Evolutionary conservation across 2,329 filamentous ascomycete genomes (phyloP).

Genomic region (Epicoccum sorghinum): DNA sequence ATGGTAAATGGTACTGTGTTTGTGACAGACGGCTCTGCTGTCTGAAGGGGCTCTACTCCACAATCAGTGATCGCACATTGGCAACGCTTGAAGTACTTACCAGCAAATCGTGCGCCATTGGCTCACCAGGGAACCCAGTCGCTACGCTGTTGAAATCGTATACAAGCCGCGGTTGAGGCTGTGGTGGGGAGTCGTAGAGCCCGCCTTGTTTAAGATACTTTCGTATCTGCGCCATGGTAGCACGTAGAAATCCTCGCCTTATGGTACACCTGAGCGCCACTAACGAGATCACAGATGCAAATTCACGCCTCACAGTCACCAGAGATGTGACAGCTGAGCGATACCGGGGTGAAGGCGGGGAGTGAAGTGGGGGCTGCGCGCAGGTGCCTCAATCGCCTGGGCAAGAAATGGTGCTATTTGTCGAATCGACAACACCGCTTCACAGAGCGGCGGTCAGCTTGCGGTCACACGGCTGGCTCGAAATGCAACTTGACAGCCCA

Average conservation of each 20-base stretch:
- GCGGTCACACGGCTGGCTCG: conserved; percentile 6
- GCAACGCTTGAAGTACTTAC: conserved; percentile 15
- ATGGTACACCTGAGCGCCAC: conserved; percentile 1
- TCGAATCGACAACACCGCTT: conserved; percentile 17
- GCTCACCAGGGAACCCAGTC: background rate
- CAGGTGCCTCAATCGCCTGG: conserved; percentile 28
- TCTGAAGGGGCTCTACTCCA: conserved; percentile 14
- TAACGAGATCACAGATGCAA: conserved; percentile 5
- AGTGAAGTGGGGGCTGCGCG: conserved; percentile 19
- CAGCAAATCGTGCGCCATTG: conserved; percentile 25
- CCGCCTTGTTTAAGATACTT: conserved; percentile 5
- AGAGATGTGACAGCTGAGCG: conserved; percentile 8
- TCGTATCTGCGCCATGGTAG: conserved; percentile 25
- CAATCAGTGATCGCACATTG: conserved; percentile 1
- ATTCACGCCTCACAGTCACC: conserved; percentile 1
- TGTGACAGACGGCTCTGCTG: conserved; percentile 6
- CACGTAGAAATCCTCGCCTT: conserved; percentile 8
- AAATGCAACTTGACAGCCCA: conserved; percentile 1
- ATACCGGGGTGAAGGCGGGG: conserved; percentile 27
- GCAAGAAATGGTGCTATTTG: conserved; percentile 24
- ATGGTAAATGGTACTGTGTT: conserved; percentile 15
- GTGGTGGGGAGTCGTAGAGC: conserved; percentile 9
- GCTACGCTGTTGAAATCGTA: conserved; percentile 5
- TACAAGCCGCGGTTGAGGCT: conserved; percentile 6
- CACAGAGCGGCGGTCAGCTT: conserved; percentile 31